Evolutionary conservation across 2,329 filamentous ascomycete genomes (phyloP), one percentile per base, ranked within the genome.

Genomic region (Leptographium galeiforme): DNA sequence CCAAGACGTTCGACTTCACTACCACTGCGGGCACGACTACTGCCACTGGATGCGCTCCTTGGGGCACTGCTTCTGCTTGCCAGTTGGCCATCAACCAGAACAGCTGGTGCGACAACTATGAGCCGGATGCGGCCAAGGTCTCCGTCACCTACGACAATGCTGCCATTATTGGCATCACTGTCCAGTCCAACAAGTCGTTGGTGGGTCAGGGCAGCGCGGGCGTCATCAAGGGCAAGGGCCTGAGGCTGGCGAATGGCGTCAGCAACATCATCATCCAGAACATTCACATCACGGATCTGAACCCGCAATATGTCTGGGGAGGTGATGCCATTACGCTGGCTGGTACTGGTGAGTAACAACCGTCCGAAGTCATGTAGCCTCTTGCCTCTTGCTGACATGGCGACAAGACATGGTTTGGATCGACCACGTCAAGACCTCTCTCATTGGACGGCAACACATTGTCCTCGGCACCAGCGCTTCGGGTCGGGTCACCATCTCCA

Each of bases 1-100:
- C 47, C 34, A 49, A 49, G 47, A 49, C 47, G n/a, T 49, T 49
- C 39, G 47, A 49, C 36, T 49, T 49, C 12, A 49, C 47, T 18
- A 18, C n/a, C 47, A 49, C 47, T 13, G 18, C 39, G 34, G 47
- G 47, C 47, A 49, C 47, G 12, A 30, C 47, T 13, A 49, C 47
- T 14, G 47, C 32, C 33, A 49, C 47, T n/a, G 47, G 47, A 30
- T 49, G 47, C 30, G 47, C 47, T 30, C 47, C 47, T 25, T 49
- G 47, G 47, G 34, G 47, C 34, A 49, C 47, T 30, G 47, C 47
- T 16, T 13, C 47, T 8, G 47, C 34, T 16, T 49, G 47, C 36
- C 47, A 49, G 34, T 3, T 40, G 11, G 47, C 47, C 11, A 49
- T 49, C 34, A 49, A 49, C 47, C 47, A 49, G 34, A 49, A 49